Conservation (phyloP, 768 basidiomycete genomes). For the Pulveroboletus ravenelii region DNA sequence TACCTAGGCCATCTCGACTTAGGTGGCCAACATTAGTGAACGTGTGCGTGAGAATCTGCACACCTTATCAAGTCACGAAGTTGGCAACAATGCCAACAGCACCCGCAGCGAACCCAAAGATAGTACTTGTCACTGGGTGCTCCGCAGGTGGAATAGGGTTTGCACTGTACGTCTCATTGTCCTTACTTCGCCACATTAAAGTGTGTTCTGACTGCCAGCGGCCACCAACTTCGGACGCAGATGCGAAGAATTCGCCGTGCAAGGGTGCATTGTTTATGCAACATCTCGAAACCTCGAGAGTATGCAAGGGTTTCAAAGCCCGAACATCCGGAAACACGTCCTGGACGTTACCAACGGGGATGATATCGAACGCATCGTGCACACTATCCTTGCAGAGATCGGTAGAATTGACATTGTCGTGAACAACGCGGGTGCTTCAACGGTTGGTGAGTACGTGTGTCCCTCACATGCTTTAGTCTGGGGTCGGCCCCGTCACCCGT, state of each 20-base stretch:
- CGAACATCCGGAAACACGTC: constrained; percentile 42
- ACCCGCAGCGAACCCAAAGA: constrained; percentile 12
- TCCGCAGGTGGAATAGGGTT: constrained; percentile 71
- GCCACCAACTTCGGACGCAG: constrained; percentile 30
- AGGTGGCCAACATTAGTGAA: no score
- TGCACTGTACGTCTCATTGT: constrained; percentile 41
- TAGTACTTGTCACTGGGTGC: constrained; percentile 74
- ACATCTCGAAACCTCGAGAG: constrained; percentile 59
- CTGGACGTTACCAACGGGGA: constrained; percentile 66
- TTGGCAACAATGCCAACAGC: neutral
- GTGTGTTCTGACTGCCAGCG: neutral
- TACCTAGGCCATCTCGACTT: no score
- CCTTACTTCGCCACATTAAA: neutral
- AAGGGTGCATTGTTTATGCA: constrained; percentile 73
- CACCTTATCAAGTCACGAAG: no score
- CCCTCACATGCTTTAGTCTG: neutral
- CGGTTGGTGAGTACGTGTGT: constrained; percentile 36
- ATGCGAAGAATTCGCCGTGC: constrained; percentile 60
- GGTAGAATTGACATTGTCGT: constrained; percentile 71
- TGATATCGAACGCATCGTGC: constrained; percentile 45
- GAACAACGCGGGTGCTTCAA: constrained; percentile 64
- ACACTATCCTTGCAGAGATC: constrained; percentile 47
- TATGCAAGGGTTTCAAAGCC: constrained; percentile 50
- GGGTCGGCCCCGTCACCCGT: neutral
- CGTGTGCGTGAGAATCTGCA: no score